phyloP scores from a whole-genome alignment of 75 land plant genomes.

The Azolla pinnata region DNA sequence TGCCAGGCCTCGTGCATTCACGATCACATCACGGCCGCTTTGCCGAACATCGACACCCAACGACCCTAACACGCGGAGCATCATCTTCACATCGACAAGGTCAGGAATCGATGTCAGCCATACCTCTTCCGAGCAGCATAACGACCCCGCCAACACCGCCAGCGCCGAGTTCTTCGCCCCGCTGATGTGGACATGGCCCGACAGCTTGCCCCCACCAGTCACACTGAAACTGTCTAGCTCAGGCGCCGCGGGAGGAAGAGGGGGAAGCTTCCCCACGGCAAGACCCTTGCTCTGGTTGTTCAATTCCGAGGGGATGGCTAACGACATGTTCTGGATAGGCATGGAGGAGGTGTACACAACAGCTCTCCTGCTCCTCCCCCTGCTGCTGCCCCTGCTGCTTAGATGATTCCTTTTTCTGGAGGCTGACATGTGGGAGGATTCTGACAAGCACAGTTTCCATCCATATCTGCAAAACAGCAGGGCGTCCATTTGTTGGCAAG shows the following conservation, averaged over 20 bases:
- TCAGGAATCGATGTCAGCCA: conserved; percentile 34
- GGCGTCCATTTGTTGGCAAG: no score
- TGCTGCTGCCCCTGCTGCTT: no score
- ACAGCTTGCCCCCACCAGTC: conserved; percentile 31
- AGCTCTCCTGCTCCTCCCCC: no score
- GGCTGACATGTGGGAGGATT: no score
- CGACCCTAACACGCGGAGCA: conserved; percentile 44
- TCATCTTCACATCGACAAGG: conserved; percentile 40
- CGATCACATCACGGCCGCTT: conserved; percentile 15
- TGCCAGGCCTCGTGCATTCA: conserved; percentile 23
- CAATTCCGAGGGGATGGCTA: no score
- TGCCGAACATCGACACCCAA: conserved; percentile 36
- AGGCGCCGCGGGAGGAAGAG: neutral
- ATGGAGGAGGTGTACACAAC: no score
- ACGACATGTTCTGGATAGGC: no score
- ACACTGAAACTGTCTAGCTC: conserved; percentile 8
- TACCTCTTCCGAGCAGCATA: conserved; percentile 37
- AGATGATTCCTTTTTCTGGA: no score
- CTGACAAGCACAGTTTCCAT: no score
- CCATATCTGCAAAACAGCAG: no score
- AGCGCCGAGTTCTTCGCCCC: conserved; percentile 71
- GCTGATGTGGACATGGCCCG: conserved; percentile 47
- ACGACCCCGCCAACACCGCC: conserved; percentile 53
- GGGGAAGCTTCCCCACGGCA: no score
- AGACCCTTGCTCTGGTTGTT: no score